Conservation (phyloP, 805 yeast species). For the Sungouiella thailandica region DNA sequence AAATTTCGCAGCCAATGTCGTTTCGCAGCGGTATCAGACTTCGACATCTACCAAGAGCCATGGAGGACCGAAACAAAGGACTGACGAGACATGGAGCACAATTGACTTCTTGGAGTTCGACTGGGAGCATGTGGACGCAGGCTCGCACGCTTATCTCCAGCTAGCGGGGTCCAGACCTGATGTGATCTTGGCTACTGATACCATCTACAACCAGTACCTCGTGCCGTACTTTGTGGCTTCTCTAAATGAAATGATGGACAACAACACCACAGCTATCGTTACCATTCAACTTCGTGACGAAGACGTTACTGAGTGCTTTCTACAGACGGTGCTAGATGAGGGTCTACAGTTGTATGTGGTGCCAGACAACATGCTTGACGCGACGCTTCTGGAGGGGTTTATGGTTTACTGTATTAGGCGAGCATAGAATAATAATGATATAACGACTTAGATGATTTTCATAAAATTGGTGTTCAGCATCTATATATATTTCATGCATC, state of each 20-base stretch:
- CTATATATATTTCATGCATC: too few species aligned
- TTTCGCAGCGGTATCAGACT: conserved; percentile 7
- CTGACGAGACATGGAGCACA: conserved; percentile 4
- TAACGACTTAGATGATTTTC: too few species aligned
- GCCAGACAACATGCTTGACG: conserved; percentile 24
- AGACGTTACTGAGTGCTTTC: conserved; percentile 44
- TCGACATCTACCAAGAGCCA: conserved; percentile 4
- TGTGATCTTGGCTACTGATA: conserved; percentile 56
- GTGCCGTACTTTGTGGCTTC: conserved; percentile 47
- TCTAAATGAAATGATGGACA: conserved; percentile 29
- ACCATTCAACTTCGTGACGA: conserved; percentile 51
- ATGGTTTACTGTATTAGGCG: conserved; percentile 32
- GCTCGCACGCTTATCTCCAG: conserved; percentile 15
- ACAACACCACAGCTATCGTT: conserved; percentile 31
- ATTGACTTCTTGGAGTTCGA: conserved; percentile 52
- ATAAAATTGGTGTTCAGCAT: too few species aligned
- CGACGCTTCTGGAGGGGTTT: conserved; percentile 37
- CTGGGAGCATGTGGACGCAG: conserved; percentile 51
- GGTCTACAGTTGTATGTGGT: conserved; percentile 34
- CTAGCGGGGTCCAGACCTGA: conserved; percentile 30
- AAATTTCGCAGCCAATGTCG: conserved; percentile 42
- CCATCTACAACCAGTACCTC: conserved; percentile 59
- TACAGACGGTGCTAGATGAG: conserved; percentile 25
- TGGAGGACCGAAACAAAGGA: not conserved
- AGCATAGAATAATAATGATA: too few species aligned